Evolutionary conservation across 192 early-diverging fungal genomes (phyloP).

Genomic region (Backusella liffmaniae): DNA sequence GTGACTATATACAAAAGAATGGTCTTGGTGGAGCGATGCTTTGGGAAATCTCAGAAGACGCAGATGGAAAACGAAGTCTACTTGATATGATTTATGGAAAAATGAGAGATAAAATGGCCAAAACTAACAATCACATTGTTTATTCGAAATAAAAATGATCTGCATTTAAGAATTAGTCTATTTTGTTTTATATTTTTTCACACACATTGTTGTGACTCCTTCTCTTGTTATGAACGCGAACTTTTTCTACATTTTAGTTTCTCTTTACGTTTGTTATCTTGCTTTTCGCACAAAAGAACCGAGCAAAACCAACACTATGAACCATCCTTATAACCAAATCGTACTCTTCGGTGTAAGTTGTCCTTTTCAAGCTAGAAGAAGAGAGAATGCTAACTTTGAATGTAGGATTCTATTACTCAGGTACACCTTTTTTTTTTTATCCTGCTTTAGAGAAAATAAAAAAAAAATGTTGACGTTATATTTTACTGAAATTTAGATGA

Average conservation of each 20-base stretch:
- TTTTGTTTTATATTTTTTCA: not conserved
- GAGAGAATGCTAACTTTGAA: not conserved
- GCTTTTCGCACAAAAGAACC: not conserved
- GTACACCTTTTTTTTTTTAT: slow-evolving; percentile 4
- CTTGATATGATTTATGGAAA: slow-evolving; percentile 31
- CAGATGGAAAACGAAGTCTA: slow-evolving; percentile 39
- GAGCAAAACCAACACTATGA: not conserved
- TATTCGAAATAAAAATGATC: slow-evolving; percentile 22
- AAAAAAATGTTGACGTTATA: not conserved
- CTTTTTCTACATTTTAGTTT: slow-evolving; percentile 1
- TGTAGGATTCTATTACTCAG: slow-evolving; percentile 50
- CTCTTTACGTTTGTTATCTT: not conserved
- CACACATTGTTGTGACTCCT: not conserved
- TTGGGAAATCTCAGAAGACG: slow-evolving; percentile 70
- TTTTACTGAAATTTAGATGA: slow-evolving; percentile 1
- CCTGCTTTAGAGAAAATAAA: not conserved
- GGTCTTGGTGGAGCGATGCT: slow-evolving; percentile 72
- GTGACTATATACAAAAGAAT: slow-evolving; percentile 56
- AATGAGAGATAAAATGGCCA: slow-evolving; percentile 28
- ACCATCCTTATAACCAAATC: slow-evolving; percentile 22
- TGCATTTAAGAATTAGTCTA: not conserved
- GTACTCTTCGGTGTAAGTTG: slow-evolving; percentile 26
- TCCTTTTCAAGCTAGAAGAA: no score
- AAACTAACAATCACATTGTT: slow-evolving; percentile 38
- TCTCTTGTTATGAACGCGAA: not conserved